A percentile compares a stretch with the other conserved stretches of the same genome.
These are phyloP conservation scores for Aspergillus brunneoviolaceus DNA, from an alignment of 2,329 filamentous ascomycete species.

Conservation along the genomic window DNA sequence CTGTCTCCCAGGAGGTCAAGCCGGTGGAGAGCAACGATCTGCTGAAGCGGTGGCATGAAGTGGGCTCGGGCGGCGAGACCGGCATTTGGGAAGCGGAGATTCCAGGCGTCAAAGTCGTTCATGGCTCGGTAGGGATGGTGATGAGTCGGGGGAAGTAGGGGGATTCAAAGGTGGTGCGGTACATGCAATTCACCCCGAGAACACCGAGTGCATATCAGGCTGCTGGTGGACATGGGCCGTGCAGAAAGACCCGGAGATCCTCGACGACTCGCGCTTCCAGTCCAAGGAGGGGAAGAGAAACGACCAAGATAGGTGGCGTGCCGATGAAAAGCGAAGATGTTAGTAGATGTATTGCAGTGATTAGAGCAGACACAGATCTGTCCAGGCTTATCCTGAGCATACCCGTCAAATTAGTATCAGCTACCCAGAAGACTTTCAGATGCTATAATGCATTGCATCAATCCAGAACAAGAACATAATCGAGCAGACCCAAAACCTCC, in stretches of 20 bases:
- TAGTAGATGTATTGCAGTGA: no score
- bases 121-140: constrained; percentile 55
- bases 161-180: constrained; percentile 63
- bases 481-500: no score
- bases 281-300: background rate
- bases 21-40: constrained; percentile 93
- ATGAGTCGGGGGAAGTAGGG: constrained; percentile 33
- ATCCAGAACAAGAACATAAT: no score
- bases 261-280: constrained; percentile 83
- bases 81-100: constrained; percentile 58
- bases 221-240: constrained; percentile 80
- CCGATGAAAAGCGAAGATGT: background rate
- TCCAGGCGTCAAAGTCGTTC: constrained; percentile 55
- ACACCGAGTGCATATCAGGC: constrained; percentile 84
- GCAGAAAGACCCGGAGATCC: constrained; percentile 82
- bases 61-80: constrained; percentile 50
- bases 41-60: constrained; percentile 70
- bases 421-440: no score
- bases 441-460: no score
- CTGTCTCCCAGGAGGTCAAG: constrained; percentile 70
- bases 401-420: no score
- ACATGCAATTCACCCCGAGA: constrained; percentile 95
- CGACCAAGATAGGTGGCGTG: no score
- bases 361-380: no score
- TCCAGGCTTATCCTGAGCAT: no score